These are phyloP conservation scores for Aspergillus ruber DNA, from an alignment of 2,329 filamentous ascomycete genomes.

Conservation along the genomic window DNA sequence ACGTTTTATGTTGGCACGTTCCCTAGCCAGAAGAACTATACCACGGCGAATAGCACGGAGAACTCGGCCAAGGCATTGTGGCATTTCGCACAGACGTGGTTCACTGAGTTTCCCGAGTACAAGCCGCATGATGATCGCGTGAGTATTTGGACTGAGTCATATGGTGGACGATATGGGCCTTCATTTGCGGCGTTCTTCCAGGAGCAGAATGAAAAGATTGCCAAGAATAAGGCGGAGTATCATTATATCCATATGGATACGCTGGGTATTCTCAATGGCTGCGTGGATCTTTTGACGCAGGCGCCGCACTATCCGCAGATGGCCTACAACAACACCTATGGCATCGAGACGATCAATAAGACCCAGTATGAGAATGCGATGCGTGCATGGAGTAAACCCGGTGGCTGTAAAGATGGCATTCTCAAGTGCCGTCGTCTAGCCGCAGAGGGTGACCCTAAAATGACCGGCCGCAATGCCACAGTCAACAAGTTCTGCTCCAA, in stretches of 20 bases:
- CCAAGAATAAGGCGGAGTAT: slow-evolving; percentile 20
- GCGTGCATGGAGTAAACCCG: slow-evolving; percentile 38
- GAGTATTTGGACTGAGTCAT: slow-evolving; percentile 42
- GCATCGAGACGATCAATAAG: slow-evolving; percentile 46
- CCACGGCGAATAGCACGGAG: slow-evolving; percentile 45
- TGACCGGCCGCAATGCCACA: slow-evolving; percentile 39
- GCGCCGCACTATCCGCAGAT: slow-evolving; percentile 45
- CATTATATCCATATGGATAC: slow-evolving; percentile 45
- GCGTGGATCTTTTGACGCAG: slow-evolving; percentile 47
- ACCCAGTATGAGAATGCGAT: slow-evolving; percentile 42
- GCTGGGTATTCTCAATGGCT: slow-evolving; percentile 52
- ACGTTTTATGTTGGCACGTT: slow-evolving; percentile 51
- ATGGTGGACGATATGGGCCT: slow-evolving; percentile 41
- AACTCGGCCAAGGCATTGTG: slow-evolving; percentile 52
- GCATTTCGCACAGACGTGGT: slow-evolving; percentile 58
- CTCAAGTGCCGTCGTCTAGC: slow-evolving; percentile 45
- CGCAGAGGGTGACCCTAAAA: slow-evolving; percentile 44
- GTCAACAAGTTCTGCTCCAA: slow-evolving; percentile 41
- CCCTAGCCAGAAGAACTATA: slow-evolving; percentile 37
- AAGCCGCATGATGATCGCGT: slow-evolving; percentile 49
- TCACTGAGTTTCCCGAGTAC: slow-evolving; percentile 58
- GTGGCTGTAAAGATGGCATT: slow-evolving; percentile 52
- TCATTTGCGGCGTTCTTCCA: slow-evolving; percentile 36
- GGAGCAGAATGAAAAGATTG: slow-evolving; percentile 37
- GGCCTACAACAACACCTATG: slow-evolving; percentile 55